Percentiles rank a stretch among this genome's conserved stretches.
phyloP scores from a whole-genome alignment of 2,329 filamentous ascomycete species.

The Diaporthe vaccinii region DNA sequence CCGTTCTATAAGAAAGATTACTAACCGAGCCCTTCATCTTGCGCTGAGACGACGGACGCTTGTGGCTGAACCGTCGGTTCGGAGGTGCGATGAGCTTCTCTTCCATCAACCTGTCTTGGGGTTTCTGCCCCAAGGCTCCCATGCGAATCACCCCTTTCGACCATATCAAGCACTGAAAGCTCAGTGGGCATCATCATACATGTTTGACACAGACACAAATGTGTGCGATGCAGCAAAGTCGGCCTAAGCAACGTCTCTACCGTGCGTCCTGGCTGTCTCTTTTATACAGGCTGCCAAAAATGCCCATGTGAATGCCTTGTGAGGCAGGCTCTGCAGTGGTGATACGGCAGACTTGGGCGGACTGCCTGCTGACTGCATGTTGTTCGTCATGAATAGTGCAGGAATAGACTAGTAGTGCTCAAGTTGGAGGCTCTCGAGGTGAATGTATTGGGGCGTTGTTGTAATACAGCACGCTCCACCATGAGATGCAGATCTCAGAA shows the following conservation, averaged over 20 bases:
- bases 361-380: background rate
- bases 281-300: background rate
- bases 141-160: background rate
- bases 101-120: background rate
- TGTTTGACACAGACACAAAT: no score
- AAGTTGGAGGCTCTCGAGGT: background rate
- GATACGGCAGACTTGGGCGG: background rate
- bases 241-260: no score
- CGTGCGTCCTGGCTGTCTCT: background rate
- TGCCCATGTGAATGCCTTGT: background rate
- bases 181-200: background rate
- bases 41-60: fast-evolving
- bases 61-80: background rate
- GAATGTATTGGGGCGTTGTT: background rate
- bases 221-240: no score
- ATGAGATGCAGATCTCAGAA: no score
- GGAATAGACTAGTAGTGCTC: background rate
- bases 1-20: background rate
- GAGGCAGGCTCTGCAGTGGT: background rate
- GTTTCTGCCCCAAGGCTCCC: background rate
- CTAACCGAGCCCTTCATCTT: background rate
- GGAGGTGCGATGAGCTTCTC: background rate
- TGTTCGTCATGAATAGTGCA: no score
- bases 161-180: background rate
- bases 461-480: background rate